A percentile compares a stretch with the other conserved stretches of the same genome.
These are phyloP conservation scores for Trichomonas vaginalis DNA, from an alignment of 208 protist species.

Conservation along the genomic window DNA sequence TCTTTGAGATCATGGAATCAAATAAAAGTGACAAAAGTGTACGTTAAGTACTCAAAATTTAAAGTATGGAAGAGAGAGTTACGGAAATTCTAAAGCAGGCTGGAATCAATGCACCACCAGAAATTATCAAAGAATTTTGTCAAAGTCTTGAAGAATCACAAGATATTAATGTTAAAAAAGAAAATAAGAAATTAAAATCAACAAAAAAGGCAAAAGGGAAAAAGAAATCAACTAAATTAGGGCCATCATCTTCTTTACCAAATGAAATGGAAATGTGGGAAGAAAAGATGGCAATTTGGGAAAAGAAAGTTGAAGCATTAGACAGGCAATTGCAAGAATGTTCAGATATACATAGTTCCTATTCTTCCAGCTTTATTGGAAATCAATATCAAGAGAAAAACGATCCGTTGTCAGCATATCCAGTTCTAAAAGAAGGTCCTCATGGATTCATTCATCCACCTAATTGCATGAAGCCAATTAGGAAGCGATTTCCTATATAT, in stretches of 20 bases:
- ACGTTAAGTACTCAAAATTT: too few species aligned
- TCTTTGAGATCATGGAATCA: too few species aligned
- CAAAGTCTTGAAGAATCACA: too few species aligned
- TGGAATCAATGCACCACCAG: too few species aligned
- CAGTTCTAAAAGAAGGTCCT: background rate
- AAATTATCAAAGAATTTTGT: too few species aligned
- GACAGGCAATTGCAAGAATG: background rate
- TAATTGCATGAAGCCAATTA: background rate
- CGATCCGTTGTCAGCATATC: background rate
- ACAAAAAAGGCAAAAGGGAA: background rate
- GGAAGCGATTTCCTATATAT: background rate
- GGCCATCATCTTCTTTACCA: background rate
- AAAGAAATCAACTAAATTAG: background rate
- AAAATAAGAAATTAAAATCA: background rate
- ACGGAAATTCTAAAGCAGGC: too few species aligned
- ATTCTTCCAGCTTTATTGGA: background rate
- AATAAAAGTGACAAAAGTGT: too few species aligned
- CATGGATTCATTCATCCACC: background rate
- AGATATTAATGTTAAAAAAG: background rate
- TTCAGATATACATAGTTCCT: background rate
- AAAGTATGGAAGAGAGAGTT: too few species aligned
- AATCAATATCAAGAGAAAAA: background rate
- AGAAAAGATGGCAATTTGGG: background rate
- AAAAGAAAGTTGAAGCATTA: background rate
- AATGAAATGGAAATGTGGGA: background rate